A percentile compares a stretch with the other conserved stretches of the same genome.
Evolutionary conservation across 2,329 filamentous ascomycete genomes (phyloP).

Genomic region (Arachnomyces sp.): DNA sequence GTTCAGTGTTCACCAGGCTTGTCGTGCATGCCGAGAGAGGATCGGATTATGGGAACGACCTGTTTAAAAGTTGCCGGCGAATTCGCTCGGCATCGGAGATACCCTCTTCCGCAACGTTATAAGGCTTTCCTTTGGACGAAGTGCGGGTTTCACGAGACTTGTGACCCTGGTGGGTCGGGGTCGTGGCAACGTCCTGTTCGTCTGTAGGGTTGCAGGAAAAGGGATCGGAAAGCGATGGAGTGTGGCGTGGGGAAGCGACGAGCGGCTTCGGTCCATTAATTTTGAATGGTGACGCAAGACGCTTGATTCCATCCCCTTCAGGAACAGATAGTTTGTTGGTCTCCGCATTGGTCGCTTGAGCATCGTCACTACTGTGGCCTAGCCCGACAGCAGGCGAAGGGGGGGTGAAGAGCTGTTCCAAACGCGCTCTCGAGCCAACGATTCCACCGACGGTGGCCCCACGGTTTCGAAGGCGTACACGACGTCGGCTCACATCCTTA

Average conservation of each 20-base stretch:
- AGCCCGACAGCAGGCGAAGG: conserved; percentile 24
- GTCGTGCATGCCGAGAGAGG: not conserved
- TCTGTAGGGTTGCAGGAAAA: conserved; percentile 21
- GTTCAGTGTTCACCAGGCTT: not conserved
- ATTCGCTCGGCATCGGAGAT: conserved; percentile 33
- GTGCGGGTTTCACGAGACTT: not conserved
- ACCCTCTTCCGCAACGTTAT: conserved; percentile 26
- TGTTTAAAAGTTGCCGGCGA: conserved; percentile 31
- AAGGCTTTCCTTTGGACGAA: conserved; percentile 11
- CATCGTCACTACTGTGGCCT: conserved; percentile 1
- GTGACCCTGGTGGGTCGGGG: no score
- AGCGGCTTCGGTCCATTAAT: conserved; percentile 27
- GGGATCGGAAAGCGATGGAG: conserved; percentile 36
- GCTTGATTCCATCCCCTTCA: conserved; percentile 33
- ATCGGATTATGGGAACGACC: conserved; percentile 16
- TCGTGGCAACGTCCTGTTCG: no score
- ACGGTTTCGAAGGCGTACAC: conserved; percentile 52
- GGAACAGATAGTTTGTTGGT: conserved; percentile 25
- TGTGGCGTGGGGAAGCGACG: conserved; percentile 29
- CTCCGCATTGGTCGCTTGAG: conserved; percentile 13
- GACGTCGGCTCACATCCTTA: conserved; percentile 44
- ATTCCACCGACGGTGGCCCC: conserved; percentile 55
- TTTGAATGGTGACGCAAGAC: conserved; percentile 41
- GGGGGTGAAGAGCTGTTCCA: conserved; percentile 49
- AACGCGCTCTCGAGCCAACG: conserved; percentile 37